Percentiles rank a stretch among this genome's conserved stretches.
Conservation (phyloP, 202 grass and related monocot species). For the Zizania palustris region DNA sequence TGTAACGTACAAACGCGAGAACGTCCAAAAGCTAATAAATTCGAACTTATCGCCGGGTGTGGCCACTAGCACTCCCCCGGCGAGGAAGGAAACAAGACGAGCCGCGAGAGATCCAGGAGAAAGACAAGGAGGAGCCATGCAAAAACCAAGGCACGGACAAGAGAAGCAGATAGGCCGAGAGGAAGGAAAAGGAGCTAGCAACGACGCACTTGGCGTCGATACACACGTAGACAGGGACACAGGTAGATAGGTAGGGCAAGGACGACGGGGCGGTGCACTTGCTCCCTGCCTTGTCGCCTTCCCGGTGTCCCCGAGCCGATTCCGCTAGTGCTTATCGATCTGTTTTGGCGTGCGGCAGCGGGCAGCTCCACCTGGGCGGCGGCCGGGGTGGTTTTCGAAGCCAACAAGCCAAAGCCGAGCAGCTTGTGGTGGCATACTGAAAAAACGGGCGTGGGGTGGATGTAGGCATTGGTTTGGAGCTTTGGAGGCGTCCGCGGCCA, state of each 20-base stretch:
- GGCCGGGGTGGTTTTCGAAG: background rate
- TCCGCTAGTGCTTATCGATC: background rate
- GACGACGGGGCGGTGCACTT: background rate
- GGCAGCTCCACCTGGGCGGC: background rate
- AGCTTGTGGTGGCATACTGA: background rate
- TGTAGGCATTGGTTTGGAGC: background rate
- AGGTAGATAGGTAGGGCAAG: background rate
- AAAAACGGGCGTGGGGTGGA: background rate
- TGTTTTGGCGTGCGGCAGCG: background rate
- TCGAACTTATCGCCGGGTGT: background rate
- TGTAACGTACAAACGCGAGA: background rate
- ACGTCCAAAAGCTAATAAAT: background rate
- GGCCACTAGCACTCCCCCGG: background rate
- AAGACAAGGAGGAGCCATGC: background rate
- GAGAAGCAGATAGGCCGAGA: background rate
- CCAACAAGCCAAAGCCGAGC: background rate
- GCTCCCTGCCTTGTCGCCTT: constrained; percentile 6
- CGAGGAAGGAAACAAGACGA: constrained; percentile 19
- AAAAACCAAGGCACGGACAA: background rate
- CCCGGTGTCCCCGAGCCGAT: constrained; percentile 28
- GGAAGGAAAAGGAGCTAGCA: background rate
- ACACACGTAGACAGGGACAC: background rate
- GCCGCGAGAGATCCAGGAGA: background rate
- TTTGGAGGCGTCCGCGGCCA: constrained; percentile 3
- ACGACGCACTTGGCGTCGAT: background rate